Base-by-base conservation (phyloP, 1,284 basidiomycete species). In the Cryptococcus jaspeensis region DNA sequence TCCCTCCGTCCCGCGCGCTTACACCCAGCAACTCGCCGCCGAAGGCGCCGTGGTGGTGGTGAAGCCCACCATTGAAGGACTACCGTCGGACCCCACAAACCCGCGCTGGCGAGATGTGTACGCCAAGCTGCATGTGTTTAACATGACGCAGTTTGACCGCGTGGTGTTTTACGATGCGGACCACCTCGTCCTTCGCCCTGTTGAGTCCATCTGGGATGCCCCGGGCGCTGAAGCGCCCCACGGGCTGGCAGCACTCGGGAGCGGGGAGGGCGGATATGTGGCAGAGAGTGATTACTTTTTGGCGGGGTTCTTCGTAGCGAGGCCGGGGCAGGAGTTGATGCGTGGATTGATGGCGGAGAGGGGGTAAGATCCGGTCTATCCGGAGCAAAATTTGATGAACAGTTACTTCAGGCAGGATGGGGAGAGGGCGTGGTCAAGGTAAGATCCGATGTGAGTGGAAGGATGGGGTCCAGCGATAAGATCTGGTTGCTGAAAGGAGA, bases 341-440 rank as follows among this genome's bases (percentile, higher is more conserved):
- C 92, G 95, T 77, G 89, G 85, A 73, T 81, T 92, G 50, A 93
- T 96, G 54, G 78, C 85, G n/a, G 84, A 89, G 63, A 93, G 39
- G 45, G 28, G 53, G 8, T 57, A 52, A 28, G 46, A 63, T 18
- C 25, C 50, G 3, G 42, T 50, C 15, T 59, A 52, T 38, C 49
- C 49, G 49, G 61, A 63, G 36, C 58, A 63, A 49, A 32, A 32
- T 9, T 32, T 32, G 28, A 32, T 32, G 28, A 32, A 32, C 9
- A 32, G 28, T 9, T 32, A 5, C 28, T 32, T 32, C 28, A 32
- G 28, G 28, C 28, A 32, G 28, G 28, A 32, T 9, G 28, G 28
- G 28, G 5, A 4, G 28, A 32, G 28, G 28, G 5, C 28, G 28
- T 32, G 28, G 28, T 32, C 28, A 9, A 32, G 28, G 28, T 32